Evolutionary conservation across 1,284 basidiomycete species (phyloP).

Genomic region (Cutaneotrichosporon mucoides): DNA sequence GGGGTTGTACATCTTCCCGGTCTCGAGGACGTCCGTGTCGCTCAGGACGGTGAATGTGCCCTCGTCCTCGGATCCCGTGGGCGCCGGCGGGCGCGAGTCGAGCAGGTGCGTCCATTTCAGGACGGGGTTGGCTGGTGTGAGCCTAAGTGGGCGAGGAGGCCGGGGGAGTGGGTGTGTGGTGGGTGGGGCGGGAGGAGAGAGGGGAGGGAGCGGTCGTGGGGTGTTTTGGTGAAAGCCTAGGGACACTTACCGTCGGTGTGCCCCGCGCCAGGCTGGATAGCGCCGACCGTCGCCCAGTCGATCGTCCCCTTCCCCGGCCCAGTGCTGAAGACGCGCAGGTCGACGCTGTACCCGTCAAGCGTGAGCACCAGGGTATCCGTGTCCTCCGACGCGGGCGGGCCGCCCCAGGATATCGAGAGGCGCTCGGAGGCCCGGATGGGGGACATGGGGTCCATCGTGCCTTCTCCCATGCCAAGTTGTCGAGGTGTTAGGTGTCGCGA

Average conservation of each 20-base stretch:
- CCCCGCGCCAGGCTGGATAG: conserved; percentile 16
- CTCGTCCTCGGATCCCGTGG: conserved; percentile 23
- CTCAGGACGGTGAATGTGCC: conserved; percentile 27
- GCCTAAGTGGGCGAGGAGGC: not conserved
- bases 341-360: conserved; percentile 29
- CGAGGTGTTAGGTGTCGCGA: too few species aligned
- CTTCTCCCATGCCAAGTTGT: too few species aligned
- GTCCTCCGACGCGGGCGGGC: conserved; percentile 26
- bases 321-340: conserved; percentile 28
- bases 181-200: too few species aligned
- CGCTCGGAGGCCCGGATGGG: conserved; percentile 30
- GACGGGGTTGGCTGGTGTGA: conserved; percentile 21
- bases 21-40: conserved; percentile 33
- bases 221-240: not conserved
- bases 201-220: too few species aligned
- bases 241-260: conserved; percentile 17
- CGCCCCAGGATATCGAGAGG: conserved; percentile 38
- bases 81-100: conserved; percentile 24
- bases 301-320: conserved; percentile 23
- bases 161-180: too few species aligned
- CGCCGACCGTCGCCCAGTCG: conserved; percentile 30
- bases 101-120: conserved; percentile 31
- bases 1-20: conserved; percentile 37
- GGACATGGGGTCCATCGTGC: conserved; percentile 16
- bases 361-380: conserved; percentile 43